These are phyloP conservation scores for Licmophora abbreviata DNA, from an alignment of 108 stramenopile genomes.

Conservation along the genomic window DNA sequence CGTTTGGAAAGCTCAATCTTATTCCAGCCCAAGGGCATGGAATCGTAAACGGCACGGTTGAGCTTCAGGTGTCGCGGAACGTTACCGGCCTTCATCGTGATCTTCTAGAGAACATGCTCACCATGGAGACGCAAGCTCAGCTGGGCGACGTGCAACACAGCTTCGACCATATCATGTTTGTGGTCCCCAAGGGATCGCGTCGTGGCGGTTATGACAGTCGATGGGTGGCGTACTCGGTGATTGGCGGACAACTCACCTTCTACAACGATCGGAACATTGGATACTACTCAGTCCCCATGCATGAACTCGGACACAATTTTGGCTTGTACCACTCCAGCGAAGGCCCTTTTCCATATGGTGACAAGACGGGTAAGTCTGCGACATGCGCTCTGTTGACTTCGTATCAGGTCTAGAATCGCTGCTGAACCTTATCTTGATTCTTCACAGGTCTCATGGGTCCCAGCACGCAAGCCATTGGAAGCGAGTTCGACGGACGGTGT, in stretches of 20 bases:
- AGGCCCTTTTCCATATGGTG: constrained; percentile 4
- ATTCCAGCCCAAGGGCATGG: background rate
- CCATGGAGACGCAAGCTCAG: too few relatives aligned
- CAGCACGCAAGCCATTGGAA: too few relatives aligned
- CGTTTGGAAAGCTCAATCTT: background rate
- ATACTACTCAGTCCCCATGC: constrained; percentile 14
- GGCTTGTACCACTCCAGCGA: constrained; percentile 13
- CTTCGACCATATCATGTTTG: constrained; percentile 2
- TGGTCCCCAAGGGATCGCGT: background rate
- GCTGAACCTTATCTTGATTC: too few relatives aligned
- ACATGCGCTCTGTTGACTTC: too few relatives aligned
- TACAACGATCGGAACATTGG: constrained; percentile 19
- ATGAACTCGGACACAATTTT: constrained; percentile 18
- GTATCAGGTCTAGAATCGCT: too few relatives aligned
- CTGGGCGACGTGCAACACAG: too few relatives aligned
- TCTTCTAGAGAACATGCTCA: too few relatives aligned
- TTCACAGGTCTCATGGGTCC: too few relatives aligned
- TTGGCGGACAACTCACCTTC: constrained; percentile 3
- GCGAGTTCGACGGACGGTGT: constrained; percentile 3
- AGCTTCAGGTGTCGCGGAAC: too few relatives aligned
- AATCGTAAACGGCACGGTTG: background rate
- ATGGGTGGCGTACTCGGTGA: constrained; percentile 15
- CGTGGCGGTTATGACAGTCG: too few relatives aligned
- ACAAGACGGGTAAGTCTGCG: constrained; percentile 2
- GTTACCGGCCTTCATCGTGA: too few relatives aligned